Evolutionary conservation across 345 rosid genomes (phyloP).

Genomic region (Salix viminalis): DNA sequence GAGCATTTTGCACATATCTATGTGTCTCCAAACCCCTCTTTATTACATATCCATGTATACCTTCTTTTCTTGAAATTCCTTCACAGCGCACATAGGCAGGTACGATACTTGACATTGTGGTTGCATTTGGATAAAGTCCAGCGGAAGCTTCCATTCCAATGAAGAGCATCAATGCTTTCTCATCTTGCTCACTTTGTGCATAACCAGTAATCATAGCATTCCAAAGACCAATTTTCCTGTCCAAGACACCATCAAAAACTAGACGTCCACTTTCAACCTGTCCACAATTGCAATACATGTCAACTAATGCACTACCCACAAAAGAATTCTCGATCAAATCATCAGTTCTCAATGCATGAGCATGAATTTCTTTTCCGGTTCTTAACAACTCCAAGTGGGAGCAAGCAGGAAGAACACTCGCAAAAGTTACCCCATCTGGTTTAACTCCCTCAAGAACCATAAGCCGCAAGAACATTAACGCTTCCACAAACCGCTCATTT

Average conservation of each 20-base stretch:
- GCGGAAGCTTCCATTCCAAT: conserved; percentile 58
- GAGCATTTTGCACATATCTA: conserved; percentile 76
- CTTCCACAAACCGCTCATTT: conserved; percentile 56
- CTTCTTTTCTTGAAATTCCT: conserved; percentile 55
- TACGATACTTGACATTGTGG: conserved; percentile 73
- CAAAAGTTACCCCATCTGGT: conserved; percentile 71
- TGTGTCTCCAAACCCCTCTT: conserved; percentile 61
- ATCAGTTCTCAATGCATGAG: conserved; percentile 64
- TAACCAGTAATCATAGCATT: conserved; percentile 92
- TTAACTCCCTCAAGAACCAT: conserved; percentile 60
- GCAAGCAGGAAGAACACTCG: conserved; percentile 88
- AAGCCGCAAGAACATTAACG: conserved; percentile 39
- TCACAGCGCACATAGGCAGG: conserved; percentile 67
- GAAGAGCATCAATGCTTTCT: conserved; percentile 64
- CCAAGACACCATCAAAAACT: conserved; percentile 50
- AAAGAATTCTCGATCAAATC: conserved; percentile 62
- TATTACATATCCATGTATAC: conserved; percentile 64
- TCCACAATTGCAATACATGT: conserved; percentile 85
- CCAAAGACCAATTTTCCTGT: conserved; percentile 60
- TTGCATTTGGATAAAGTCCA: conserved; percentile 63
- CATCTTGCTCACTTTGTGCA: conserved; percentile 64
- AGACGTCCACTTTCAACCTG: conserved; percentile 53
- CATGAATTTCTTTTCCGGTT: conserved; percentile 77
- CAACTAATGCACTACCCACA: conserved; percentile 87
- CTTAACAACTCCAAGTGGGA: conserved; percentile 58